Percentiles rank a stretch among this genome's conserved stretches.
These are phyloP conservation scores for Nitzschia sp. DNA, from an alignment of 108 stramenopile genomes.

Conservation along the genomic window DNA sequence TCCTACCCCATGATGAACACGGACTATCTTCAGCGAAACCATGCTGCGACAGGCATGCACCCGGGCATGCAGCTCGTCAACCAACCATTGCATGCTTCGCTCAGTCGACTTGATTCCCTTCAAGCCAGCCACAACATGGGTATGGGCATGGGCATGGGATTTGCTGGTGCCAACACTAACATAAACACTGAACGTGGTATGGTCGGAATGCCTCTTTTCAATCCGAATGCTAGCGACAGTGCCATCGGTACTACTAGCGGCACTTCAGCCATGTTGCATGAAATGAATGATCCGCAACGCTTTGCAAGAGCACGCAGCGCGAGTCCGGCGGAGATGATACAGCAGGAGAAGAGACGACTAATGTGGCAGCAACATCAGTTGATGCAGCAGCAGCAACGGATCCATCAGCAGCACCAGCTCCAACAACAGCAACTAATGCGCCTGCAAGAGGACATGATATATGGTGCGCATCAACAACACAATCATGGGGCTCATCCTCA, in stretches of 20 bases:
- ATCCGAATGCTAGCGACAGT: not conserved
- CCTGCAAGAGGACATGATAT: not conserved
- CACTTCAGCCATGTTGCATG: too few relatives aligned
- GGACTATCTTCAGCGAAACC: not conserved
- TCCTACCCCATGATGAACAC: not conserved
- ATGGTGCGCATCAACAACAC: not conserved
- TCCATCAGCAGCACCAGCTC: not conserved
- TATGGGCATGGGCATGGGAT: not conserved
- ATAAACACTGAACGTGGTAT: not conserved
- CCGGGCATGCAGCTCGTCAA: too few relatives aligned
- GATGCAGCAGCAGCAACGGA: constrained; percentile 1
- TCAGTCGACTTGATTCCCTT: constrained; percentile 8
- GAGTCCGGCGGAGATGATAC: not conserved
- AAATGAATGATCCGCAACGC: too few relatives aligned
- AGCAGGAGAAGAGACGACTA: not conserved
- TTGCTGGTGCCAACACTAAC: not conserved
- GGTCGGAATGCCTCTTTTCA: not conserved
- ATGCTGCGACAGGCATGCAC: not conserved
- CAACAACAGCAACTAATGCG: not conserved
- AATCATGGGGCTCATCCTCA: not conserved
- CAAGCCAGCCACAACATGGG: not conserved
- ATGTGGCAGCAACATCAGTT: constrained; percentile 13
- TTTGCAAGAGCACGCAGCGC: not conserved
- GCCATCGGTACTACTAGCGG: not conserved
- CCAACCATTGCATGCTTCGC: constrained; percentile 6